These are phyloP conservation scores for Tilletia indica DNA, from an alignment of 1,284 basidiomycete genomes.

Conservation along the genomic window DNA sequence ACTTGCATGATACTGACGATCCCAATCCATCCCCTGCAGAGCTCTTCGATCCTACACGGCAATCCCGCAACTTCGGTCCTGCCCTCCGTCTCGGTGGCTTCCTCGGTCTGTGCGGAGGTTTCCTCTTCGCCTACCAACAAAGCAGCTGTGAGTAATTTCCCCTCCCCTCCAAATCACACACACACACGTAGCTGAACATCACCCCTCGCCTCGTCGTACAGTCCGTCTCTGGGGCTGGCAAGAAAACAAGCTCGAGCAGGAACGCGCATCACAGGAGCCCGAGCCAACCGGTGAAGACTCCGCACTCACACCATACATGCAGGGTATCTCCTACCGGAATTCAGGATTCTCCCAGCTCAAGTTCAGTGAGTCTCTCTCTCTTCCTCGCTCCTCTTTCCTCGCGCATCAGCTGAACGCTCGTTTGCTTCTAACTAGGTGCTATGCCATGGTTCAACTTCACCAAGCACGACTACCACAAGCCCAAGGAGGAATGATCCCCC, in stretches of 20 bases:
- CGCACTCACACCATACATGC: constrained; percentile 79
- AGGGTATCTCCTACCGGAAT: constrained; percentile 83
- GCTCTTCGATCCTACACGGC: constrained; percentile 48
- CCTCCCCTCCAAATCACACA: not conserved
- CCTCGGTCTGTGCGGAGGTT: constrained; percentile 75
- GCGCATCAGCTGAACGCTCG: not conserved
- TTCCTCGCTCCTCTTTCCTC: not conserved
- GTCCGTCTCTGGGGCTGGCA: constrained; percentile 96
- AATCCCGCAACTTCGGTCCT: constrained; percentile 35
- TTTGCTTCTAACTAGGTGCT: constrained; percentile 29
- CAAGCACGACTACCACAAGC: constrained; percentile 50
- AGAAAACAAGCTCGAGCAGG: constrained; percentile 68
- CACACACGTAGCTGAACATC: not conserved
- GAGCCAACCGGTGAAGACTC: constrained; percentile 69
- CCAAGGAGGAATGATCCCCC: constrained; percentile 3
- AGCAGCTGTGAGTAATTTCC: constrained; percentile 33
- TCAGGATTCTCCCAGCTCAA: constrained; percentile 77
- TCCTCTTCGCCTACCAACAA: constrained; percentile 88
- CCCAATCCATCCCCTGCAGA: constrained; percentile 26
- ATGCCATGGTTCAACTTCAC: constrained; percentile 56
- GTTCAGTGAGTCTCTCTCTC: constrained; percentile 42
- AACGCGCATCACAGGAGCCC: constrained; percentile 34
- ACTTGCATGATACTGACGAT: not conserved
- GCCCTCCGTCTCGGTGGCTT: constrained; percentile 46
- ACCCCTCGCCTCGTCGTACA: constrained; percentile 48